Evolutionary conservation across 306 rosid species (phyloP), one percentile per base, ranked within the genome.

Genomic region (Dryas drummondii): DNA sequence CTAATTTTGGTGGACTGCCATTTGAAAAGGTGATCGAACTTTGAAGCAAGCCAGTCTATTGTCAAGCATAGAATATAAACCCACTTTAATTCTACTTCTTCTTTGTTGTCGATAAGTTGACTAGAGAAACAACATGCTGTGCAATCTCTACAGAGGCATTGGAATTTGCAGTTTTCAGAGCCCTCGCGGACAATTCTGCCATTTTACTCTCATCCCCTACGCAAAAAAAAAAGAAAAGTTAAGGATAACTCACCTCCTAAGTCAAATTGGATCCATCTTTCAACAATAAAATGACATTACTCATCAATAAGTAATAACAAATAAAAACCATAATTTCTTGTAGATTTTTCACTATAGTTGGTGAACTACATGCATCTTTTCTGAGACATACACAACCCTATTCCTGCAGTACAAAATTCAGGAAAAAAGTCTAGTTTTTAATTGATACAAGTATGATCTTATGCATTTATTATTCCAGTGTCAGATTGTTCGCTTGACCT

Each of bases 101-200:
- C 65, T 79, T 80, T 42, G 72, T 22, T 27, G 76, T 79, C 65
- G 86, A 78, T 22, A 45, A 48, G 72, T 81, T 73, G 60, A 87
- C 81, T 10, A 91, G 82, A 50, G 87, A 84, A 44, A 88, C 77
- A 80, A 91, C 76, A 62, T 83, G 94, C 19, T 83, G 84, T 15
- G 79, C 90, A 76, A 91, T 91, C 78, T 84, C 87, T 9, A 78
- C 78, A 14, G 91, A 78, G 81, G 94, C 94, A 73, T 87, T 80
- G 46, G 79, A 86, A 22, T 85, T 86, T 72, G 93, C 90, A 71
- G 87, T 82, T 80, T 85, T 86, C 51, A 89, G 78, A 65, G 94
- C 91, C 89, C 93, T 91, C 79, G 84, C 93, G 19, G 91, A 86
- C 94, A 89, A 83, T 48, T 84, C 94, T 68, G 84, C 83, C 93